Conservation (phyloP, 2,329 filamentous ascomycete genomes). For the Verticillium dahliae region DNA sequence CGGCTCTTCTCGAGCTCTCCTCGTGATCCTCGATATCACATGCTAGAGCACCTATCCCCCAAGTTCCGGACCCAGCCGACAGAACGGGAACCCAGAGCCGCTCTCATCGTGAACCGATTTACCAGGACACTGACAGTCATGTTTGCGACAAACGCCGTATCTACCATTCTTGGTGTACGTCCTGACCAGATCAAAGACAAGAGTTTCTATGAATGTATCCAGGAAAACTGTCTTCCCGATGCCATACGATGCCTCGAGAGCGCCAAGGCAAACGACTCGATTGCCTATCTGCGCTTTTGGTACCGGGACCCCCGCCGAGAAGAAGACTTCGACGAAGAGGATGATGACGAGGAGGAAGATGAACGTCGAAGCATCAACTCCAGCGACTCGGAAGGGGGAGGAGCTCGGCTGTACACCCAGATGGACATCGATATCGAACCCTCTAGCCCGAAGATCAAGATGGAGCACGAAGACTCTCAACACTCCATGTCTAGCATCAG, state of each 20-base stretch:
- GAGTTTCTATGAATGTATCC: constrained; percentile 84
- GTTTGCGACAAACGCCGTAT: constrained; percentile 75
- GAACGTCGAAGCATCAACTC: constrained; percentile 27
- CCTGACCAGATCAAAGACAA: constrained; percentile 64
- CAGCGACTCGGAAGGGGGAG: constrained; percentile 36
- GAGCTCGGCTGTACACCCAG: constrained; percentile 33
- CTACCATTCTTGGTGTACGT: constrained; percentile 67
- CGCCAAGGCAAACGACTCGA: constrained; percentile 85
- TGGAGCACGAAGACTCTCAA: constrained; percentile 18
- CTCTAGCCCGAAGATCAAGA: constrained; percentile 23
- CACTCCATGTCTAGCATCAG: background rate
- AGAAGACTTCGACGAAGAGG: constrained; percentile 38
- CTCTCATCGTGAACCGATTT: constrained; percentile 80
- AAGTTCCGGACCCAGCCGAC: constrained; percentile 64
- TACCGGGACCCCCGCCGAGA: constrained; percentile 66
- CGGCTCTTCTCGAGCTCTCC: constrained; percentile 77
- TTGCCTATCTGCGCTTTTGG: constrained; percentile 82
- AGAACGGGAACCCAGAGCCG: constrained; percentile 72
- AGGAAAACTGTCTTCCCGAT: constrained; percentile 68
- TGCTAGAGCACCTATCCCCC: constrained; percentile 77
- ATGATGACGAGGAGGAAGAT: constrained; percentile 34
- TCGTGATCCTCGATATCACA: constrained; percentile 79
- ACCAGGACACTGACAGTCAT: constrained; percentile 77
- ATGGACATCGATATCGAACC: constrained; percentile 34
- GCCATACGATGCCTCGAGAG: constrained; percentile 75